Base-by-base conservation (phyloP, 1,284 basidiomycete genomes). In the Mycena citricolor region DNA sequence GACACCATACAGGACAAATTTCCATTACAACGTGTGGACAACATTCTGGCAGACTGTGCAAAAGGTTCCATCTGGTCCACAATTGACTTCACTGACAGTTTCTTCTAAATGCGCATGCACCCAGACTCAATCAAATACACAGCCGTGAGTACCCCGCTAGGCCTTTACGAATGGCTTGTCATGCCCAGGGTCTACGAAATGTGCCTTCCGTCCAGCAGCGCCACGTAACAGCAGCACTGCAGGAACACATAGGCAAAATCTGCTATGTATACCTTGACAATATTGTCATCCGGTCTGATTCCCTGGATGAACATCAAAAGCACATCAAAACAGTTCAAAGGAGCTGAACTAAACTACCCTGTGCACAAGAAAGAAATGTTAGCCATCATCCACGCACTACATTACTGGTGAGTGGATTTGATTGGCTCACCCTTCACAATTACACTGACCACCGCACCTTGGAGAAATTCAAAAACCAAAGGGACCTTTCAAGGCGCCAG, bases 201-300 rank as follows among this genome's bases (percentile, higher is more conserved):
- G 57, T 68, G 0, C 66, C 66, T 0, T 53, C 67, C 0, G 66
- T 60, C 0, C 65, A 70, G 38, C 68, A 71, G 39, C 48, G 57
- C 0, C 56, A 58, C 1, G 59, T 70, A 42, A 63, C 55, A 5
- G 22, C 42, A 11, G 62, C 67, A 0, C 55, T 72, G 1, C 49
- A 53, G 1, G 42, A 49, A 0, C 52, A 55, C 29, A 54, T 73
- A 25, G 67, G 69, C 5, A 56, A 54, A 2, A 61, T 67, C 36
- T 67, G 64, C 44, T 59, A 70, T 44, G 61, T 70, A 1, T 73
- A 73, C 44, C 48, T 74, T 0, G 69, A 75, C 48, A 61, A 74
- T 42, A 72, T 74, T 39, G 56, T 73, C 31, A 69, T 73, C 32
- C 74, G 63, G 61, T 70, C 66, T 1, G 2, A 65, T 0, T 49